Conservation (phyloP, 2,329 filamentous ascomycete species). For the Diaporthe australafricana region DNA sequence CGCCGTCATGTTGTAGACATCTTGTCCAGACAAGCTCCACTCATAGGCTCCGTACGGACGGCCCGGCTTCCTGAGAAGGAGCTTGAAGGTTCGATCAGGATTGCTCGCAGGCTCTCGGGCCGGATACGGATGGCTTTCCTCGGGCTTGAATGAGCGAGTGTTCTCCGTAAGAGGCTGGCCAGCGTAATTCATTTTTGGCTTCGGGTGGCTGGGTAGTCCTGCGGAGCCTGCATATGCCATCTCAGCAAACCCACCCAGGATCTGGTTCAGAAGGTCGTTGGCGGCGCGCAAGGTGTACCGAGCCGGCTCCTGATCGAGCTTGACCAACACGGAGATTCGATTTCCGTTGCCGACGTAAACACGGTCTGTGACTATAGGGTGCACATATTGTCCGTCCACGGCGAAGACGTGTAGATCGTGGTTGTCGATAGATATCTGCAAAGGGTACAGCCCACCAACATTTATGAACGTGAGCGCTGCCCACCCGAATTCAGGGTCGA, state of each 20-base stretch:
- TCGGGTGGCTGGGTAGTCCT: neutral
- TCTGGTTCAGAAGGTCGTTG: neutral
- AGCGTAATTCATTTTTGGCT: neutral
- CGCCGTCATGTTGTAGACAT: slow-evolving; percentile 8
- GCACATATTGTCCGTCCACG: neutral
- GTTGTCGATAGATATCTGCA: slow-evolving; percentile 6
- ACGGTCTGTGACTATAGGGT: neutral
- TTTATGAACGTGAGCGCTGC: neutral
- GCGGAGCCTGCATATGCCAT: neutral
- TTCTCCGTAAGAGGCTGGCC: neutral
- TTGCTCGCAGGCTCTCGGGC: neutral
- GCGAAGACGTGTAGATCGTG: slow-evolving; percentile 8
- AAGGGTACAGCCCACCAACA: slow-evolving; percentile 1
- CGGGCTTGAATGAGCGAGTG: neutral
- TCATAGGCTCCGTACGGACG: slow-evolving; percentile 4
- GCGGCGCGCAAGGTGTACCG: neutral
- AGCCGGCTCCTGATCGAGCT: neutral
- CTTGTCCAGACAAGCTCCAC: neutral
- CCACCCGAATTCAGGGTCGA: neutral
- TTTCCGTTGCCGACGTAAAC: neutral
- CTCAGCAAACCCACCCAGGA: neutral
- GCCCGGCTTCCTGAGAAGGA: slow-evolving; percentile 3
- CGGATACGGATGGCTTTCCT: neutral
- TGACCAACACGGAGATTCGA: neutral
- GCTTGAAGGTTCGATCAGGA: slow-evolving; percentile 1